Percentiles rank a stretch among this genome's conserved stretches.
Evolutionary conservation across 495 filamentous ascomycete species (phyloP).

Genomic region (Delitschia confertaspora): DNA sequence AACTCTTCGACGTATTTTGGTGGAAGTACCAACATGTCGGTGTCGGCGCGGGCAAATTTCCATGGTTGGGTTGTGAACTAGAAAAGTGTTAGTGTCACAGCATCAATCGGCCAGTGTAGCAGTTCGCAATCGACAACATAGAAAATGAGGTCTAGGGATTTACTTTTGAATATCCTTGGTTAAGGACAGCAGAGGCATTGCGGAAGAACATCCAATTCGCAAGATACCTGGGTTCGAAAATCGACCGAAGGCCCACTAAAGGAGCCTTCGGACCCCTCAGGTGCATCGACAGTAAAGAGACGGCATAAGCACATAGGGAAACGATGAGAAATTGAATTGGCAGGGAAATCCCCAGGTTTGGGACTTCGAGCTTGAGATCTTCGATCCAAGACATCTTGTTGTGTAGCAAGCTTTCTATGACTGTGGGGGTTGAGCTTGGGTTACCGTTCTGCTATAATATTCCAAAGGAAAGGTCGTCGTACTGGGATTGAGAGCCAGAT

Average conservation of each 20-base stretch:
- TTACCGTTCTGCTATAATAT: too few relatives aligned
- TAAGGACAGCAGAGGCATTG: constrained; percentile 1
- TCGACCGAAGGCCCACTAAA: constrained; percentile 2
- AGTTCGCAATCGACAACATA: too few relatives aligned
- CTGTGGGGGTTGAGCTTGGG: too few relatives aligned
- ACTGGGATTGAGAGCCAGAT: too few relatives aligned
- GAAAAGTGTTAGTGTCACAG: constrained; percentile 5
- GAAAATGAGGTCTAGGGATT: too few relatives aligned
- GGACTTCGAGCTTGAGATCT: too few relatives aligned
- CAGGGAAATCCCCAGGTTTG: background rate
- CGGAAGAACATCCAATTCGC: constrained; percentile 12
- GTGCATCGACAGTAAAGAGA: constrained; percentile 2
- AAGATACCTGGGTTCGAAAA: constrained; percentile 4
- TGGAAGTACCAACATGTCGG: constrained; percentile 11
- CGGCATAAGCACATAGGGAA: too few relatives aligned
- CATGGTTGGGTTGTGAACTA: constrained; percentile 4
- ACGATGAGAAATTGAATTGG: background rate
- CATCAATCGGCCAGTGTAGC: too few relatives aligned
- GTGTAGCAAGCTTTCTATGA: too few relatives aligned
- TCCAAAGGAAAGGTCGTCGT: too few relatives aligned
- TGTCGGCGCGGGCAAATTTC: constrained; percentile 9
- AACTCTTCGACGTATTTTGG: constrained; percentile 15
- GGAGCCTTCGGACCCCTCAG: constrained; percentile 5
- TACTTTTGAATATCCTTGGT: constrained; percentile 44
- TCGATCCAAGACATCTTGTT: too few relatives aligned